phyloP scores from a whole-genome alignment of 1,139 yeast genomes.

The Scheffersomyces stambukii region DNA sequence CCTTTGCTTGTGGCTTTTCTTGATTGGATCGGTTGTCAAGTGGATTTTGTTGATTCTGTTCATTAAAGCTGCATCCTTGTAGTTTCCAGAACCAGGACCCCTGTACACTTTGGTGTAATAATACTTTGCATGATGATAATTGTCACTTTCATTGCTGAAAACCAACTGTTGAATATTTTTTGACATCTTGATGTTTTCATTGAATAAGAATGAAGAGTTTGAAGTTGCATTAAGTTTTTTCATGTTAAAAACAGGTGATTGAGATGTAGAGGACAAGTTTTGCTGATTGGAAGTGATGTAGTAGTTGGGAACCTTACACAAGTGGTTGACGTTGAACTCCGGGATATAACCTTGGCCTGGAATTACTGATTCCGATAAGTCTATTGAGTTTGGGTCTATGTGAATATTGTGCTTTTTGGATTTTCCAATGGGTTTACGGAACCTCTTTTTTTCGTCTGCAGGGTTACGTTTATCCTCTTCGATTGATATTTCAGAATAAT shows the following conservation, averaged over 20 bases:
- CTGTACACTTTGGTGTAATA: slow-evolving; percentile 39
- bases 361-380: slow-evolving; percentile 36
- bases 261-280: too few species aligned
- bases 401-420: slow-evolving; percentile 28
- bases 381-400: slow-evolving; percentile 38
- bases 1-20: slow-evolving; percentile 13
- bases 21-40: slow-evolving; percentile 16
- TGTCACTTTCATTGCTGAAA: slow-evolving; percentile 33
- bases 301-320: slow-evolving; percentile 44
- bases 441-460: slow-evolving; percentile 9
- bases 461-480: slow-evolving; percentile 9
- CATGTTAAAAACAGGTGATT: slow-evolving; percentile 13
- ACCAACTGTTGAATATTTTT: slow-evolving; percentile 35
- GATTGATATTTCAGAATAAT: slow-evolving; percentile 21
- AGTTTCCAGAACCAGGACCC: slow-evolving; percentile 47
- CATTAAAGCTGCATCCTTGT: slow-evolving; percentile 42
- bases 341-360: slow-evolving; percentile 47
- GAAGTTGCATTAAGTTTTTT: slow-evolving; percentile 17
- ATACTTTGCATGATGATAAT: slow-evolving; percentile 32
- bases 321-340: slow-evolving; percentile 38
- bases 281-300: slow-evolving; percentile 30
- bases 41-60: slow-evolving; percentile 36
- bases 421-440: slow-evolving; percentile 28
- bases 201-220: slow-evolving; percentile 20
- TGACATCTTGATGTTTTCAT: slow-evolving; percentile 21